These are phyloP conservation scores for Singerocomus rubriflavus DNA, from an alignment of 1,284 basidiomycete species.

Conservation along the genomic window DNA sequence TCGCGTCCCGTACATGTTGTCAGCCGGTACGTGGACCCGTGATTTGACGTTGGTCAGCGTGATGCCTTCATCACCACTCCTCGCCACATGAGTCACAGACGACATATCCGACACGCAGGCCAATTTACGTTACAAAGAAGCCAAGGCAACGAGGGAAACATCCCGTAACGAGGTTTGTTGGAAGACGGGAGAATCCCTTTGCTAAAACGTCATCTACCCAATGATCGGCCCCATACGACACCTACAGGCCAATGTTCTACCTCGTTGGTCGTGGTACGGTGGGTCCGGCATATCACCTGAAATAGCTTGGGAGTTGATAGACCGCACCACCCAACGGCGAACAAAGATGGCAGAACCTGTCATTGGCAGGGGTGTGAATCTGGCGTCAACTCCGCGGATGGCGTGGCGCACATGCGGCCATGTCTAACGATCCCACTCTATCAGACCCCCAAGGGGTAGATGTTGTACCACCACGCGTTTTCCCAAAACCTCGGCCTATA, in stretches of 20 bases:
- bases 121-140: constrained; percentile 17
- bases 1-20: constrained; percentile 10
- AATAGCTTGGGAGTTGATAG: constrained; percentile 7
- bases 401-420: constrained; percentile 1
- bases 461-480: constrained; percentile 98
- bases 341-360: constrained; percentile 3
- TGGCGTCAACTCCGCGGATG: constrained; percentile 22
- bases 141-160: constrained; percentile 14
- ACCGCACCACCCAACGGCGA: not conserved
- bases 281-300: not conserved
- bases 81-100: too few species aligned
- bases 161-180: not conserved
- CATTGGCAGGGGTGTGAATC: constrained; percentile 21
- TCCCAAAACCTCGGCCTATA: constrained; percentile 84
- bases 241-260: constrained; percentile 3
- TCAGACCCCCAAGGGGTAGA: constrained; percentile 79
- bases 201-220: not conserved
- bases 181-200: constrained; percentile 5
- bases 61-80: too few species aligned
- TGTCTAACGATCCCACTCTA: constrained; percentile 56
- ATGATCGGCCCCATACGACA: constrained; percentile 4
- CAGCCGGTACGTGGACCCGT: constrained; percentile 2
- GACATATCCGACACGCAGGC: constrained; percentile 1
- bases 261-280: not conserved
- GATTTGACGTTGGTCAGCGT: constrained; percentile 8